Conservation (phyloP, 305 asterid genomes). For the Solanum hybrid region DNA sequence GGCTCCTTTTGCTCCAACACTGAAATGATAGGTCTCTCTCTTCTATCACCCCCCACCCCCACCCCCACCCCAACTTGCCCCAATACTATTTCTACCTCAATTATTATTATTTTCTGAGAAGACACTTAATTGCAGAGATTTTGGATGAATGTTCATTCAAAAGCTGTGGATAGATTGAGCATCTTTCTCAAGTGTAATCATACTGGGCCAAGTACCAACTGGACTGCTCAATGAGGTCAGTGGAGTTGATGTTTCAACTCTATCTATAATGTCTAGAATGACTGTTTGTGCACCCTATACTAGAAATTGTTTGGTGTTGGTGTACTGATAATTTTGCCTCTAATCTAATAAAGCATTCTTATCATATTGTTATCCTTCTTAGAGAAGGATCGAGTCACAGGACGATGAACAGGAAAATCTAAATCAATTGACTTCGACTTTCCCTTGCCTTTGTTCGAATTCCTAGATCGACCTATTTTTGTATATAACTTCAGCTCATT, state of each 20-base stretch:
- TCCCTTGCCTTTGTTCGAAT: too few relatives aligned
- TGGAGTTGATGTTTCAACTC: not conserved
- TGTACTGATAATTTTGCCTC: not conserved
- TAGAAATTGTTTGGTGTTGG: not conserved
- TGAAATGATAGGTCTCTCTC: conserved; percentile 48
- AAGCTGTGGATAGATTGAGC: conserved; percentile 1
- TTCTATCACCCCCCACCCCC: not conserved
- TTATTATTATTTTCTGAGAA: not conserved
- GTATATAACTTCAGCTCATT: too few relatives aligned
- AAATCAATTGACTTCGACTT: too few relatives aligned
- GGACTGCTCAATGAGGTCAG: not conserved
- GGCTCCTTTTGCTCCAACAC: conserved; percentile 71
- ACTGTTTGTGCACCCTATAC: not conserved
- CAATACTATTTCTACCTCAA: not conserved
- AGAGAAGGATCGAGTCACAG: too few relatives aligned
- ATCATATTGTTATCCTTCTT: not conserved
- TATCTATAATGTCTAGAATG: not conserved
- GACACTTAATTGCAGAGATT: not conserved
- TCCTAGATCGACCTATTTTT: too few relatives aligned
- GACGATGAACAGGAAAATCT: too few relatives aligned
- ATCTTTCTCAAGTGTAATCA: not conserved
- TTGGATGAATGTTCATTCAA: not conserved
- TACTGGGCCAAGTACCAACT: not conserved
- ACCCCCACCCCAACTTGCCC: not conserved
- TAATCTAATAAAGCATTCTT: not conserved